Conservation (phyloP, 768 basidiomycete genomes). For the Agrocybe pediades region DNA sequence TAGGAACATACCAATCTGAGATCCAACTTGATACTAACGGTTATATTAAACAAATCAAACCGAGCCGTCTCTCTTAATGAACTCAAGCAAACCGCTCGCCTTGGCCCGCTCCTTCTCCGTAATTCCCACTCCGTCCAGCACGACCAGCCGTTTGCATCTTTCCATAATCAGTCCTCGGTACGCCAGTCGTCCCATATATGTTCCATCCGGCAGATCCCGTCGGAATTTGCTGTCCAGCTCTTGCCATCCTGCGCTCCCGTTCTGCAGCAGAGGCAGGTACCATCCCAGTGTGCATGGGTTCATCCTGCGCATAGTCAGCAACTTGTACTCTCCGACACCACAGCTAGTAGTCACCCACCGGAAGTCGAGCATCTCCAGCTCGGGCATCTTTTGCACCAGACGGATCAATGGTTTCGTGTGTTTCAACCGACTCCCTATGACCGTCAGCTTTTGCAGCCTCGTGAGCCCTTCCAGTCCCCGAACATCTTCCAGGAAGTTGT, state of each 20-base stretch:
- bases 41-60: slow-evolving; percentile 23
- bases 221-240: slow-evolving; percentile 86
- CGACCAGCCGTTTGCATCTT: slow-evolving; percentile 61
- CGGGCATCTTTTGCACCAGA: slow-evolving; percentile 68
- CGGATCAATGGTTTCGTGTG: slow-evolving; percentile 75
- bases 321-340: slow-evolving; percentile 4
- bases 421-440: slow-evolving; percentile 83
- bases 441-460: slow-evolving; percentile 79
- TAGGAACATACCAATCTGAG: slow-evolving; percentile 27
- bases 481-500: slow-evolving; percentile 89
- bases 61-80: slow-evolving; percentile 36
- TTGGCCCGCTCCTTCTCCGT: slow-evolving; percentile 84
- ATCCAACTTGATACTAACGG: slow-evolving; percentile 19
- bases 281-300: slow-evolving; percentile 96
- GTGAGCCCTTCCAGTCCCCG: slow-evolving; percentile 67
- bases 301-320: slow-evolving; percentile 52
- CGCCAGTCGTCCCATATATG: slow-evolving; percentile 83
- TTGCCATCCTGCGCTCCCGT: slow-evolving; percentile 61
- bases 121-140: slow-evolving; percentile 87
- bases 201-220: slow-evolving; percentile 84
- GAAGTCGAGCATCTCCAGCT: slow-evolving; percentile 90
- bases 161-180: slow-evolving; percentile 91
- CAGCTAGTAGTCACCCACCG: slow-evolving; percentile 43
- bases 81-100: slow-evolving; percentile 67
- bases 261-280: slow-evolving; percentile 87